Percentiles rank a stretch among this genome's conserved stretches.
These are phyloP conservation scores for Fomitopsis pulvina DNA, from an alignment of 768 basidiomycete genomes.

Conservation along the genomic window DNA sequence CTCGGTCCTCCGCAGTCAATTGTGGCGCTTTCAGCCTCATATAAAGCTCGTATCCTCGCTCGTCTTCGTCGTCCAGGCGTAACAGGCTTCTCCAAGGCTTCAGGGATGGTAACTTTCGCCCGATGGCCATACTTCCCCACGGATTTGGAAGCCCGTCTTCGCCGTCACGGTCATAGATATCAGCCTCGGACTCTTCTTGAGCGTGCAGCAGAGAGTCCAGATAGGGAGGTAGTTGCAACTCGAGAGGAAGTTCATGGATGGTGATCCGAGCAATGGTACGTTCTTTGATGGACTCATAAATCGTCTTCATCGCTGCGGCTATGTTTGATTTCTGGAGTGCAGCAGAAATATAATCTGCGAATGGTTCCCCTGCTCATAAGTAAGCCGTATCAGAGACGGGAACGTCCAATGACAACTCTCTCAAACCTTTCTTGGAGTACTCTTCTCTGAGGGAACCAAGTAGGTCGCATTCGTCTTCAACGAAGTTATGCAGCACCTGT, in stretches of 20 bases:
- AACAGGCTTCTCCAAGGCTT: slow-evolving; percentile 91
- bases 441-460: slow-evolving; percentile 68
- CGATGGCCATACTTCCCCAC: slow-evolving; percentile 70
- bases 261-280: slow-evolving; percentile 73
- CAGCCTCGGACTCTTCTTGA: slow-evolving; percentile 51
- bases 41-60: slow-evolving; percentile 48
- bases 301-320: slow-evolving; percentile 68
- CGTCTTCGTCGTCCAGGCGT: slow-evolving; percentile 54
- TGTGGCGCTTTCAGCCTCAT: slow-evolving; percentile 54
- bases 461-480: slow-evolving; percentile 72
- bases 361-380: slow-evolving; percentile 46
- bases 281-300: slow-evolving; percentile 75
- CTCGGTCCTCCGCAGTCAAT: slow-evolving; percentile 56
- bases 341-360: slow-evolving; percentile 45
- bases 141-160: slow-evolving; percentile 29
- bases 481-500: slow-evolving; percentile 81
- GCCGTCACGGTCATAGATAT: slow-evolving; percentile 41
- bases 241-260: slow-evolving; percentile 73
- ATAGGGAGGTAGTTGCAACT: slow-evolving; percentile 81
- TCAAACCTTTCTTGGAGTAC: slow-evolving; percentile 54
- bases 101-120: slow-evolving; percentile 68
- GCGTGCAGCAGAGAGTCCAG: slow-evolving; percentile 66
- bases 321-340: slow-evolving; percentile 65
- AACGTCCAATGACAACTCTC: neutral
- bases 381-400: neutral